Conservation (phyloP, 805 yeast species). For the Dipodascus geniculatus region DNA sequence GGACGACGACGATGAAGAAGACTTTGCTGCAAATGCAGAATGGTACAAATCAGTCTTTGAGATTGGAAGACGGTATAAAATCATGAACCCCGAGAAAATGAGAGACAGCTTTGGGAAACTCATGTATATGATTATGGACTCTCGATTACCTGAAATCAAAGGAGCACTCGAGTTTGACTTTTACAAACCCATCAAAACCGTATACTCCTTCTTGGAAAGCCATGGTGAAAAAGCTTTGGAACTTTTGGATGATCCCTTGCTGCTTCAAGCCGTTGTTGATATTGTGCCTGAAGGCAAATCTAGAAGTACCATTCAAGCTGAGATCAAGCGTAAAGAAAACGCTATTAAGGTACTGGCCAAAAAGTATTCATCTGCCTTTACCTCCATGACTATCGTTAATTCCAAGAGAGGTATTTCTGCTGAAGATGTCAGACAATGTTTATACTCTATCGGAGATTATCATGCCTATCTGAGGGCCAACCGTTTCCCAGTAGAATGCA, state of each 20-base stretch:
- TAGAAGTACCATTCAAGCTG: slow-evolving; percentile 41
- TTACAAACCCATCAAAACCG: slow-evolving; percentile 60
- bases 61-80: slow-evolving; percentile 69
- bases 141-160: slow-evolving; percentile 57
- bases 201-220: slow-evolving; percentile 35
- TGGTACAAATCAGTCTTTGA: slow-evolving; percentile 68
- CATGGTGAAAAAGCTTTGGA: slow-evolving; percentile 21
- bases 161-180: slow-evolving; percentile 66
- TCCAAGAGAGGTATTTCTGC: slow-evolving; percentile 29
- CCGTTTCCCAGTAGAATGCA: slow-evolving; percentile 52
- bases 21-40: slow-evolving; percentile 51
- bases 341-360: slow-evolving; percentile 51
- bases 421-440: slow-evolving; percentile 58
- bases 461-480: slow-evolving; percentile 61
- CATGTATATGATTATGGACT: slow-evolving; percentile 80
- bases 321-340: slow-evolving; percentile 54
- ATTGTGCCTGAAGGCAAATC: slow-evolving; percentile 48
- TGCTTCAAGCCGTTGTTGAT: slow-evolving; percentile 56
- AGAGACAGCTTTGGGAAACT: slow-evolving; percentile 68
- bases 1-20: slow-evolving; percentile 2
- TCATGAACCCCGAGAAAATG: slow-evolving; percentile 77
- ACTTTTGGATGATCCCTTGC: slow-evolving; percentile 45
- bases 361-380: slow-evolving; percentile 30
- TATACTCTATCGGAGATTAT: slow-evolving; percentile 72
- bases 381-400: slow-evolving; percentile 9